phyloP scores from a whole-genome alignment of 768 basidiomycete genomes.

The Phaffia australis region DNA sequence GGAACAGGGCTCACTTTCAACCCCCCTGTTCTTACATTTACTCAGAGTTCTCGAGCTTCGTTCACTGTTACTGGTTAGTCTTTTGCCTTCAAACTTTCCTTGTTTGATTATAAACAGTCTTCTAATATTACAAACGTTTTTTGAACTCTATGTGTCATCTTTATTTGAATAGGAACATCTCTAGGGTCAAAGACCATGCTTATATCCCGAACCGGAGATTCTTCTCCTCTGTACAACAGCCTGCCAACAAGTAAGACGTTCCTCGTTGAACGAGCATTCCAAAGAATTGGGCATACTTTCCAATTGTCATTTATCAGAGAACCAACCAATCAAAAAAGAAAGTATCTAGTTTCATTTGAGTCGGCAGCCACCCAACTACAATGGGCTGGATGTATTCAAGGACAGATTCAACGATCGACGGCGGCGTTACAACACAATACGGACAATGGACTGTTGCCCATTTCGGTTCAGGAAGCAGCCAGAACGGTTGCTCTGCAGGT shows the following conservation, averaged over 20 bases:
- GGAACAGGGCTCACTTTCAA: conserved; percentile 73
- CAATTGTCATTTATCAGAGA: conserved; percentile 64
- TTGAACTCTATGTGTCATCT: neutral
- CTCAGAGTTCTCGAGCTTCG: conserved; percentile 64
- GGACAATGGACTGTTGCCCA: conserved; percentile 29
- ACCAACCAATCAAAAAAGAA: conserved; percentile 47
- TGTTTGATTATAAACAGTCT: too few species aligned
- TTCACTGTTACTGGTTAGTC: conserved; percentile 72
- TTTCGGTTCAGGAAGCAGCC: conserved; percentile 51
- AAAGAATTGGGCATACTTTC: conserved; percentile 73
- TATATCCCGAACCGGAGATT: conserved; percentile 70
- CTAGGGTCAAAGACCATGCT: conserved; percentile 73
- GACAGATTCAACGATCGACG: conserved; percentile 28
- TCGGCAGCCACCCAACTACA: conserved; percentile 59
- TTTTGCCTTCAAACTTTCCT: neutral
- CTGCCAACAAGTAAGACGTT: conserved; percentile 68
- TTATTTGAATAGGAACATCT: conserved; percentile 40
- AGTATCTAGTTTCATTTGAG: conserved; percentile 90
- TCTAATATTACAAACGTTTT: neutral
- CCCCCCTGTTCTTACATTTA: conserved; percentile 68
- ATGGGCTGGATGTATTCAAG: conserved; percentile 30
- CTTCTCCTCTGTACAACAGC: conserved; percentile 70
- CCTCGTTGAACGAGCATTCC: conserved; percentile 74
- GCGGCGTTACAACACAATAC: conserved; percentile 42
- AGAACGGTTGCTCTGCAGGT: conserved; percentile 69